Evolutionary conservation across 2,329 filamentous ascomycete species (phyloP).

Genomic region (Exophiala alcalophila): DNA sequence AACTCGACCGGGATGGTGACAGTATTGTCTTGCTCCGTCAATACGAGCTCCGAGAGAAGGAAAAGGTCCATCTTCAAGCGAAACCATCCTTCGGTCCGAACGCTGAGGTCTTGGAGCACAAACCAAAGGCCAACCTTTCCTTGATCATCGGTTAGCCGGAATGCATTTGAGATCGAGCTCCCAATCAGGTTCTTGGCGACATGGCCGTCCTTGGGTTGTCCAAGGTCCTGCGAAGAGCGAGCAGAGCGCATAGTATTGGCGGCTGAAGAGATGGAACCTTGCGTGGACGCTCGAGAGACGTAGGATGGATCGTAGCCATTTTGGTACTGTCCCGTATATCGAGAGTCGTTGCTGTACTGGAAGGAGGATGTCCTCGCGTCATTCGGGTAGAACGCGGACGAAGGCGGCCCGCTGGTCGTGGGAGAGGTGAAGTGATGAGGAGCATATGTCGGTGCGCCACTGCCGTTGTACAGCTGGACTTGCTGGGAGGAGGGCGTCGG

Average conservation of each 20-base stretch:
- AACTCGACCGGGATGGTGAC: constrained; percentile 9
- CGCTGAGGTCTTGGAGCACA: constrained; percentile 89
- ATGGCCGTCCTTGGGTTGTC: constrained; percentile 2
- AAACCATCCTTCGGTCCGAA: constrained; percentile 87
- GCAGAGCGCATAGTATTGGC: constrained; percentile 7
- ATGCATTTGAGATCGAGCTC: constrained; percentile 83
- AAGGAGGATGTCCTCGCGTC: constrained; percentile 64
- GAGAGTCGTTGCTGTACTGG: constrained; percentile 32
- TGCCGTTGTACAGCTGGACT: constrained; percentile 7
- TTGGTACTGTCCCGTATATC: constrained; percentile 11
- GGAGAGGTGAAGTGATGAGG: constrained; percentile 4
- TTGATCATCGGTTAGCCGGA: constrained; percentile 72
- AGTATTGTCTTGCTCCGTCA: constrained; percentile 10
- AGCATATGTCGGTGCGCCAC: constrained; percentile 1
- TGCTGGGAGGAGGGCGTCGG: constrained; percentile 1
- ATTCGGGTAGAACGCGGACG: too few relatives aligned
- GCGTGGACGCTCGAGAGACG: constrained; percentile 4
- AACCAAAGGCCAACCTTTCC: constrained; percentile 94
- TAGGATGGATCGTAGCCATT: constrained; percentile 15
- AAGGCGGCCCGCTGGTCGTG: constrained; percentile 33
- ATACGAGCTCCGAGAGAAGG: constrained; percentile 63
- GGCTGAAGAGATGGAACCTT: constrained; percentile 9
- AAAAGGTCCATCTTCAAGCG: constrained; percentile 79
- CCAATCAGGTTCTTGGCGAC: constrained; percentile 84
- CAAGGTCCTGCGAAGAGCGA: constrained; percentile 19